phyloP scores from a whole-genome alignment of 306 rosid species.

The Cucumis cinereus region DNA sequence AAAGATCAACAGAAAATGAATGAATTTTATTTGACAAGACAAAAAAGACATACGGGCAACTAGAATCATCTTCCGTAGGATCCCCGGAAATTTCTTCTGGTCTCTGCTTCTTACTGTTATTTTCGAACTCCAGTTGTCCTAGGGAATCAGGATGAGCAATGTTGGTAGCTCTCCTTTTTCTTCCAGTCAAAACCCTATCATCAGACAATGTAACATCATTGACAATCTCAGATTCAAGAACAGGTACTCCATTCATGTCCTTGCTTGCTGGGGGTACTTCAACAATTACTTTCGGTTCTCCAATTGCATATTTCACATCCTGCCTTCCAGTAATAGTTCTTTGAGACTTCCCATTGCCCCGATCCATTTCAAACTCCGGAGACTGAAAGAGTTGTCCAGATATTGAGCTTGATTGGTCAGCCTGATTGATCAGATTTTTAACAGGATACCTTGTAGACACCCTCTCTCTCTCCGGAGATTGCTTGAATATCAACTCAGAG shows the following conservation, averaged over 20 bases:
- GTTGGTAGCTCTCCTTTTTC: conserved; percentile 51
- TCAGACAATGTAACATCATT: conserved; percentile 31
- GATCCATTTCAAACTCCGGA: conserved; percentile 7
- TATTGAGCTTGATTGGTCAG: conserved; percentile 12
- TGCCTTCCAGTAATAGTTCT: conserved; percentile 23
- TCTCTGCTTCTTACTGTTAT: conserved; percentile 47
- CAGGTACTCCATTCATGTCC: conserved; percentile 12
- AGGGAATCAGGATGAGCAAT: conserved; percentile 14
- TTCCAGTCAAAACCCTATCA: conserved; percentile 26
- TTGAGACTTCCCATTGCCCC: conserved; percentile 24
- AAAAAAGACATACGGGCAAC: conserved; percentile 27
- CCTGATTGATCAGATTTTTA: conserved; percentile 12
- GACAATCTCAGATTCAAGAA: conserved; percentile 20
- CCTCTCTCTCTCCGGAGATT: conserved; percentile 37
- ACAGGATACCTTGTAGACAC: conserved; percentile 17
- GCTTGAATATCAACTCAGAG: conserved; percentile 51
- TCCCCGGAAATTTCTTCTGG: conserved; percentile 23
- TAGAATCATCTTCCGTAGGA: conserved; percentile 19
- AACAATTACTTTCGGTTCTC: conserved; percentile 76
- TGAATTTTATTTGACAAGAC: not conserved
- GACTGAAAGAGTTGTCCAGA: conserved; percentile 9
- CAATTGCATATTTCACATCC: conserved; percentile 28
- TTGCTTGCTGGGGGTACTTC: conserved; percentile 55
- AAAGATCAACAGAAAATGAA: not conserved
- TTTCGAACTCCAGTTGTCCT: conserved; percentile 22